Base-by-base conservation (phyloP, 495 filamentous ascomycete species). In the Tuber melanosporum region DNA sequence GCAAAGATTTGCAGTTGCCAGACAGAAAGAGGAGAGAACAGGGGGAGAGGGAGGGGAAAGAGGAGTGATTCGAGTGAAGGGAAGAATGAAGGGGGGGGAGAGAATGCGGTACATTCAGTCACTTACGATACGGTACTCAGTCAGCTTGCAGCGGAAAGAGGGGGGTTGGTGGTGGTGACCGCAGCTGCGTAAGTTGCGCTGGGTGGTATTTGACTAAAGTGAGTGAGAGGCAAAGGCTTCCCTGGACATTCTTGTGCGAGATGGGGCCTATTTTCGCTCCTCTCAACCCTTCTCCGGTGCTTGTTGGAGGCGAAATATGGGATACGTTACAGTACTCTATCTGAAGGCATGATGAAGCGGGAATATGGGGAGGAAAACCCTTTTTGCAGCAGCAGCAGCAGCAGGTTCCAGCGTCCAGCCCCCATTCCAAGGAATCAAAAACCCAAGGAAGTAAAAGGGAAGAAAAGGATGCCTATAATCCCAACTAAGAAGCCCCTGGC, bases 91-190 rank as follows among this genome's bases (percentile, higher is more conserved):
- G 76, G 75, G 71, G 74, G 76, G 57, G 36, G 39, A 72, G 43
- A 74, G 70, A 20, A 44, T 44, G 72, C 75, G n/a, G 41, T 45
- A 49, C 39, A 77, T 71, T 70, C 49, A 79, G 69, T 74, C 69
- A 52, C 57, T 32, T 66, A 66, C 57, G 57, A 66, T 66, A 66
- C 57, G 57, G 32, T 66, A 26, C 76, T 73, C 71, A 69, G 78
- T 80, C 77, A 80, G 74, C 77, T 41, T 80, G 73, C 78, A 80
- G 78, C 71, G 73, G 79, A 80, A 80, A 74, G 73, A 72, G 73
- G 77, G 78, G 78, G 78, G 78, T 76, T 80, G 78, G 78, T 66
- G 76, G 76, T 76, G 77, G 78, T 80, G 73, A 71, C 71, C 46
- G 75, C 70, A 71, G 78, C 66, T 80, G 78, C 73, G 79, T 79